Evolutionary conservation across 108 stramenopile species (phyloP).

Genomic region (Schizochytrium sp.): DNA sequence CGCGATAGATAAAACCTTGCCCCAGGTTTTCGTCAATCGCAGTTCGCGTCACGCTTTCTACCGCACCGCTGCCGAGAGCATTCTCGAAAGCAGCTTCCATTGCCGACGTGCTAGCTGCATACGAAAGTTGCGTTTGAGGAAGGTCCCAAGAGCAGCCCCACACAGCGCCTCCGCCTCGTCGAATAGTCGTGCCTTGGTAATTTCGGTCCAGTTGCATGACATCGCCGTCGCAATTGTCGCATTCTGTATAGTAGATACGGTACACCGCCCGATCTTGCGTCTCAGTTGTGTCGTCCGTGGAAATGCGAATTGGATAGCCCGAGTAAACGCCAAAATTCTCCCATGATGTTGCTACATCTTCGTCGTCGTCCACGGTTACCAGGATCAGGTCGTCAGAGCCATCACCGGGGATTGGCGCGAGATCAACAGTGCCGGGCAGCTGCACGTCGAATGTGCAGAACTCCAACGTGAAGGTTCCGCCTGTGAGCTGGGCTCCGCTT

Average conservation of each 20-base stretch:
- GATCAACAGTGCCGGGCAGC: neutral
- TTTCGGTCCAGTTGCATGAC: neutral
- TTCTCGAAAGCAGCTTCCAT: neutral
- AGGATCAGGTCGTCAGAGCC: neutral
- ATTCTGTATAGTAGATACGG: neutral
- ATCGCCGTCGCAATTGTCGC: neutral
- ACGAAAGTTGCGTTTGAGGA: neutral
- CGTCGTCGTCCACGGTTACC: neutral
- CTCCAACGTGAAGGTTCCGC: neutral
- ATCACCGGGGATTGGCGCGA: neutral
- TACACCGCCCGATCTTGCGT: neutral
- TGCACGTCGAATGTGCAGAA: neutral
- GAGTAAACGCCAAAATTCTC: neutral
- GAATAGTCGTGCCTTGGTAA: neutral
- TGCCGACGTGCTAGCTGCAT: neutral
- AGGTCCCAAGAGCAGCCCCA: slow-evolving; percentile 7
- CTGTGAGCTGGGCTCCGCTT: neutral
- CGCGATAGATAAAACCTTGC: neutral
- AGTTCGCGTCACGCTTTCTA: neutral
- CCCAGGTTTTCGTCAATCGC: neutral
- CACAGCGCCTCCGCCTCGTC: neutral
- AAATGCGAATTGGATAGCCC: neutral
- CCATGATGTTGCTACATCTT: neutral
- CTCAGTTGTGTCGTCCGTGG: neutral
- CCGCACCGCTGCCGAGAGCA: neutral